These are phyloP conservation scores for Jackrogersella minutella DNA, from an alignment of 495 filamentous ascomycete species.

Conservation along the genomic window DNA sequence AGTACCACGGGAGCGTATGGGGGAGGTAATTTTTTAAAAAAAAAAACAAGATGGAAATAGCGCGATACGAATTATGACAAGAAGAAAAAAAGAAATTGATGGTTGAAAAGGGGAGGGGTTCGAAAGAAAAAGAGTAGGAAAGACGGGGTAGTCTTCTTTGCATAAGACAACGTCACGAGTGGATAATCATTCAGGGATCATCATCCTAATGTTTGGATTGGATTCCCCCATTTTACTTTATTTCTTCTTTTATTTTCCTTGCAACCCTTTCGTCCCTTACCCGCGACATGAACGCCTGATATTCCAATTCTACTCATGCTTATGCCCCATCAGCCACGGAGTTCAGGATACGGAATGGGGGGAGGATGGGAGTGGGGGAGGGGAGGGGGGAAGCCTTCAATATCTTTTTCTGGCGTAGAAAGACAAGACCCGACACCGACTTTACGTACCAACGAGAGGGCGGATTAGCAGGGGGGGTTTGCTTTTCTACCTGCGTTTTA, in stretches of 20 bases:
- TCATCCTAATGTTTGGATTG: too few species aligned
- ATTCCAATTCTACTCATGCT: conserved; percentile 2
- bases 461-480: background rate
- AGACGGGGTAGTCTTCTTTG: background rate
- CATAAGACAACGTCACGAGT: background rate
- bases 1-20: background rate
- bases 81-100: background rate
- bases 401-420: conserved; percentile 8
- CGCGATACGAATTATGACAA: background rate
- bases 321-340: conserved; percentile 3
- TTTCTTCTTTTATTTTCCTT: background rate
- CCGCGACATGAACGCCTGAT: background rate
- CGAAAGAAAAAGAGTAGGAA: background rate
- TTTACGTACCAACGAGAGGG: background rate
- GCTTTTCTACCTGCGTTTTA: background rate
- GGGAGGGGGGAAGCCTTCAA: background rate
- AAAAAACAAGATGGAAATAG: background rate
- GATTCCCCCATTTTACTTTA: background rate
- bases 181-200: background rate
- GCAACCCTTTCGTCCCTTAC: background rate
- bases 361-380: background rate
- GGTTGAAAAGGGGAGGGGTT: background rate
- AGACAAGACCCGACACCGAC: background rate
- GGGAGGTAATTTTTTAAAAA: background rate
- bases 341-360: conserved; percentile 14